Evolutionary conservation across 208 protist genomes (phyloP).

Genomic region (Leptomonas seymouri): DNA sequence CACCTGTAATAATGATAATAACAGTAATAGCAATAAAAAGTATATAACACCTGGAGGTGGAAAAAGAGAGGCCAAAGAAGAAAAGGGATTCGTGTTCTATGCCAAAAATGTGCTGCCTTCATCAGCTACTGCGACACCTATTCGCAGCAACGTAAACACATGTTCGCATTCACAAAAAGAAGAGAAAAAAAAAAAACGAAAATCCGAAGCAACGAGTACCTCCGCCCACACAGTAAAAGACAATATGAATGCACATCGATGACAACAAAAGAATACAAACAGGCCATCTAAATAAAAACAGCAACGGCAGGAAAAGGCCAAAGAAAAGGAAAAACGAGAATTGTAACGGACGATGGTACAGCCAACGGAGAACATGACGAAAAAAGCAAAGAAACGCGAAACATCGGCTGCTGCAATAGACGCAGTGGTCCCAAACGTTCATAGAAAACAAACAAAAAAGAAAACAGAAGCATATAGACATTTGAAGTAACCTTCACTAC

Average conservation of each 20-base stretch:
- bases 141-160: neutral
- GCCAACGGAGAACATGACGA: slow-evolving; percentile 2
- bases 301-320: slow-evolving; percentile 13
- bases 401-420: slow-evolving; percentile 1
- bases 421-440: neutral
- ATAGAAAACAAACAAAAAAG: neutral
- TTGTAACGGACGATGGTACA: slow-evolving; percentile 12
- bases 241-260: slow-evolving; percentile 2
- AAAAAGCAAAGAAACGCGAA: slow-evolving; percentile 7
- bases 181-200: neutral
- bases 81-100: too few species aligned
- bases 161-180: neutral
- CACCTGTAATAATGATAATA: too few species aligned
- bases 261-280: slow-evolving; percentile 5
- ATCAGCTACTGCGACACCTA: neutral
- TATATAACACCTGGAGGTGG: too few species aligned
- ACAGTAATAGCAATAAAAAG: too few species aligned
- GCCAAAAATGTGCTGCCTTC: neutral
- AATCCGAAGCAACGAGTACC: neutral
- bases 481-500: too few species aligned
- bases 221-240: neutral
- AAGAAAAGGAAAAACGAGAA: slow-evolving; percentile 9
- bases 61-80: too few species aligned
- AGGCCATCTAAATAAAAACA: slow-evolving; percentile 11
- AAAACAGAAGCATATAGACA: neutral